Evolutionary conservation across 805 yeast species (phyloP), one percentile per base, ranked within the genome.

Genomic region (Limtongia smithiae): DNA sequence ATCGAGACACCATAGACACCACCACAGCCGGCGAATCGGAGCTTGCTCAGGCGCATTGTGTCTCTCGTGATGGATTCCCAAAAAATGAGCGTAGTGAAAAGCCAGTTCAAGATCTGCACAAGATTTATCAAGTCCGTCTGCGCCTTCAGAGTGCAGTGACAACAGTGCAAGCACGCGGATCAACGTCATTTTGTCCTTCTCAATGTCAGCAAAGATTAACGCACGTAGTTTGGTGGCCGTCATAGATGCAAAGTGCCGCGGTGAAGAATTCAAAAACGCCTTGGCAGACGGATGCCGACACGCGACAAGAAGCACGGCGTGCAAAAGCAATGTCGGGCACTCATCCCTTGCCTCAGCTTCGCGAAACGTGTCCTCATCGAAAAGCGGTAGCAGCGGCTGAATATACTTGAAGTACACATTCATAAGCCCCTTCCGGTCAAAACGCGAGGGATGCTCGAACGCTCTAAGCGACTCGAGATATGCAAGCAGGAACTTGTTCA

Each of bases 291-390:
- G 68, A 47, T 74, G 74, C 17, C 75, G 60, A 8, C 75, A 68
- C 0, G 75, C 71, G 11, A 65, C 66, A 18, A 74, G 58, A n/a
- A 74, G 62, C 32, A 75, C 69, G 1, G 77, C 73, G 47, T 73
- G 74, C 17, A 69, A 50, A 27, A 74, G 62, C 17, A 72, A 55
- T 7, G 72, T 71, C 1, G 62, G 77, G 60, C 65, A 72, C 58
- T 62, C 66, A 51, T 62, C 70, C 46, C 54, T 63, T 46, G 52
- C 62, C 59, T 63, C 72, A 49, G 56, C 63, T 48, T 60, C 68
- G 65, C 68, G 60, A 57, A 75, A 71, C 37, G 68, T 68, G 20
- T 60, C 62, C 58, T 69, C 72, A 53, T 71, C 69, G 4, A 75
- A 58, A 24, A 75, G 57, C 2, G 79, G 78, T 41, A 74, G 63